A percentile compares a stretch with the other conserved stretches of the same genome.
Conservation (phyloP, 441 rosid species). For the Gossypium schwendimanii region DNA sequence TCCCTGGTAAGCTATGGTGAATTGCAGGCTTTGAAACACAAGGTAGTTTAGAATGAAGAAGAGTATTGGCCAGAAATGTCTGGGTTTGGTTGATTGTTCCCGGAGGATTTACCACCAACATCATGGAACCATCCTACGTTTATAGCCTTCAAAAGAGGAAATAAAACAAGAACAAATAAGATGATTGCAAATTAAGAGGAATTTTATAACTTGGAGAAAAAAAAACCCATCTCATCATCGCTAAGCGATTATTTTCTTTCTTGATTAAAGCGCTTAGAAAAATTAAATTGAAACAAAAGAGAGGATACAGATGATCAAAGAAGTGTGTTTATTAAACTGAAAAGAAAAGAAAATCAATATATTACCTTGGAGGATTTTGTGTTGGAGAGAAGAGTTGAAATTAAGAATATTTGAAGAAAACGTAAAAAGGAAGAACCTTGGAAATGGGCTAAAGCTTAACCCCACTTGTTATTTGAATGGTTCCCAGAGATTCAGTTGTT, state of each 20-base stretch:
- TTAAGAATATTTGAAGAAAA: not conserved
- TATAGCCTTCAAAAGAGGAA: slow-evolving; percentile 25
- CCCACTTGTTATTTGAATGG: slow-evolving; percentile 42
- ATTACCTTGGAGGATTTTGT: slow-evolving; percentile 6
- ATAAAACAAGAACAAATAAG: slow-evolving; percentile 1
- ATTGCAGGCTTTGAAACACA: slow-evolving; percentile 15
- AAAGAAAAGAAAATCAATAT: not conserved
- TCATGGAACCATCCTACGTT: slow-evolving; percentile 43
- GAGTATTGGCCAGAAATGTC: slow-evolving; percentile 16
- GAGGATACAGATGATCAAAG: not conserved
- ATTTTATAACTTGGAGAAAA: not conserved
- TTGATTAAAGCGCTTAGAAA: not conserved
- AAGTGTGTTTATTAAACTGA: not conserved
- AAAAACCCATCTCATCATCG: not conserved
- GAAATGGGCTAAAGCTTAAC: slow-evolving; percentile 1
- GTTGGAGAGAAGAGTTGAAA: slow-evolving; percentile 9
- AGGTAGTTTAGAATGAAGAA: slow-evolving; percentile 20
- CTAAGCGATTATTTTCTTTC: no score
- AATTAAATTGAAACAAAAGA: not conserved
- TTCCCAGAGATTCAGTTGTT: slow-evolving; percentile 22
- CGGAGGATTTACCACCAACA: slow-evolving; percentile 41
- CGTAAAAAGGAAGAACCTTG: not conserved
- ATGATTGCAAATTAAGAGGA: not conserved
- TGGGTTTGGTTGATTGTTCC: slow-evolving; percentile 36
- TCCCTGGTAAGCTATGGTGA: slow-evolving; percentile 20